Base-by-base conservation (phyloP, 176 grass and related monocot species). In the Oryza australiensis region DNA sequence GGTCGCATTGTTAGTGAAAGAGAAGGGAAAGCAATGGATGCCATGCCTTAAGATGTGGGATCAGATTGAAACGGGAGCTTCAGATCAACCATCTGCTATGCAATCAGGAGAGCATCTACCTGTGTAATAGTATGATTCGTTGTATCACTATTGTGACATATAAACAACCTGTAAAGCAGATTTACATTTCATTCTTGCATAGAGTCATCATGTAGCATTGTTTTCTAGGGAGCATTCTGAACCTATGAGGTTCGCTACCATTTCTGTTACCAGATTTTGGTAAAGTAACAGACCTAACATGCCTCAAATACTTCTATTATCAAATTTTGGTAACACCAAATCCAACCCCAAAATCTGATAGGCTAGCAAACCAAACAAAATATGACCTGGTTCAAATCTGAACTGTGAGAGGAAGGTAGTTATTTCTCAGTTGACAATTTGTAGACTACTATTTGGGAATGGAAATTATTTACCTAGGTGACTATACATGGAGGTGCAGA, bases 1-100 rank as follows among this genome's bases (percentile, higher is more conserved):
- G 26, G 34, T 81, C 20, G 85, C 70, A 15, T 1, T 14, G 10
- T 32, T 81, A 22, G 77, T 69, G 26, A 80, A 5, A 40, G 8
- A 74, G 46, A 81, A 74, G 26, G 46, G 70, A 6, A 7, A 81
- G 59, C 4, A 68, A 22, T 80, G 70, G 43, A 73, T 86, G 27
- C 27, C 12, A 14, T 75, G 70, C 4, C 62, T 69, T 70, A 74
- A 86, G 23, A 75, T 43, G 20, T 68, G 60, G 41, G 62, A 46
- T 12, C 18, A 9, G 0, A 68, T 63, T n/a, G 64, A 48, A 70
- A 76, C 10, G 9, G 79, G 70, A 22, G 62, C 23, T 75, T 87
- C 73, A 53, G 63, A 37, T 10, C 14, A 82, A 23, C 30, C 11
- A 24, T 71, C 76, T 57, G 16, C 0, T 4, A 20, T 0, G 69